These are phyloP conservation scores for Taphrina betulina DNA, from an alignment of 1,139 yeast genomes.

Conservation along the genomic window DNA sequence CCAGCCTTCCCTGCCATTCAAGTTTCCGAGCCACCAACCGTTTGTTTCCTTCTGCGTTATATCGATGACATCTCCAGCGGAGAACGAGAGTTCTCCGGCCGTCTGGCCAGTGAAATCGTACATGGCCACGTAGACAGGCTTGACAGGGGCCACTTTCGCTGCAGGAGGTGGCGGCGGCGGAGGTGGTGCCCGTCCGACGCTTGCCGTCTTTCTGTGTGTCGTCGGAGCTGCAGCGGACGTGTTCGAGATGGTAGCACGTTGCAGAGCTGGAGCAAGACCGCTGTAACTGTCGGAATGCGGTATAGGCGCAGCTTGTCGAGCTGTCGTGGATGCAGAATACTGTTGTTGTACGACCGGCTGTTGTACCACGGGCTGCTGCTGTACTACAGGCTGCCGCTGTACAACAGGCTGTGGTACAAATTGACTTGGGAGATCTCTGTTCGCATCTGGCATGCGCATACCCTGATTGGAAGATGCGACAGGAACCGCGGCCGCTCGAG, in stretches of 20 bases:
- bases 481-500: constrained; percentile 41
- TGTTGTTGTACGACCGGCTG: constrained; percentile 3
- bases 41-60: constrained; percentile 68
- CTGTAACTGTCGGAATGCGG: constrained; percentile 40
- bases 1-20: constrained; percentile 74
- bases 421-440: constrained; percentile 33
- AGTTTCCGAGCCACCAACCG: constrained; percentile 45
- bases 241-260: constrained; percentile 7
- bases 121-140: constrained; percentile 79
- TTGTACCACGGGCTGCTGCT: constrained; percentile 3
- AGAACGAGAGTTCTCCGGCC: constrained; percentile 72
- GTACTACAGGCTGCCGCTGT: background rate
- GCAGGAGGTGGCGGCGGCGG: constrained; percentile 71
- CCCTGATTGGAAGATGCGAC: constrained; percentile 39
- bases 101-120: constrained; percentile 90
- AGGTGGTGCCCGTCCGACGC: constrained; percentile 39
- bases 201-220: constrained; percentile 34
- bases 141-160: constrained; percentile 59
- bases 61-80: constrained; percentile 70
- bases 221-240: constrained; percentile 37
- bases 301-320: constrained; percentile 5
- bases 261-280: constrained; percentile 20
- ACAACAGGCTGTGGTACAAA: constrained; percentile 44
- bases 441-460: constrained; percentile 27
- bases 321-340: background rate